Conservation (phyloP, 768 basidiomycete species). For the Agaricus blazei region DNA sequence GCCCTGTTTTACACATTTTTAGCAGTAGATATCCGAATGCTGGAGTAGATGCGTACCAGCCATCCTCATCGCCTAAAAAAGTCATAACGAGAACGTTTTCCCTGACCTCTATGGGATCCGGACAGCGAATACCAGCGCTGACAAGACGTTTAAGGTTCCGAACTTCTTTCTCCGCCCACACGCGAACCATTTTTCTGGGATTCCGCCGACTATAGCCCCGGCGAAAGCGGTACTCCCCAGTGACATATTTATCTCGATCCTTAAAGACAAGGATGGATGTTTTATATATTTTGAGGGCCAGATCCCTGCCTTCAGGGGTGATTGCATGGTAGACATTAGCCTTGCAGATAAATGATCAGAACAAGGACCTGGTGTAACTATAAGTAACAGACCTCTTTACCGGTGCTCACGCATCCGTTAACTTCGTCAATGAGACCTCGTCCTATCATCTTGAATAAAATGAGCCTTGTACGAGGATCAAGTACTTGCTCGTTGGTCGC, state of each 20-base stretch:
- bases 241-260: constrained; percentile 94
- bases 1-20: constrained; percentile 47
- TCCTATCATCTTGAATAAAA: constrained; percentile 95
- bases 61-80: constrained; percentile 78
- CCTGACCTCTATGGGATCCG: constrained; percentile 87
- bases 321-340: constrained; percentile 97
- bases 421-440: constrained; percentile 84
- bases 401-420: constrained; percentile 95
- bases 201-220: constrained; percentile 81
- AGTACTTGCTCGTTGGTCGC: constrained; percentile 97
- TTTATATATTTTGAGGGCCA: constrained; percentile 97
- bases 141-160: constrained; percentile 85
- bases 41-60: constrained; percentile 52
- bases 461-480: constrained; percentile 90
- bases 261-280: constrained; percentile 98
- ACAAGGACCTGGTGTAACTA: not conserved
- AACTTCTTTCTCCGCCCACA: constrained; percentile 99
- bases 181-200: constrained; percentile 95
- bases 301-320: constrained; percentile 46
- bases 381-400: constrained; percentile 75
- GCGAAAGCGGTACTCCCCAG: constrained; percentile 93
- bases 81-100: constrained; percentile 97
- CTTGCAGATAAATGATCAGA: constrained; percentile 30
- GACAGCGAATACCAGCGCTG: constrained; percentile 80
- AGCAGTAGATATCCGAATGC: not conserved